Base-by-base conservation (phyloP, 257 asterid species). In the Echites panduratus region DNA sequence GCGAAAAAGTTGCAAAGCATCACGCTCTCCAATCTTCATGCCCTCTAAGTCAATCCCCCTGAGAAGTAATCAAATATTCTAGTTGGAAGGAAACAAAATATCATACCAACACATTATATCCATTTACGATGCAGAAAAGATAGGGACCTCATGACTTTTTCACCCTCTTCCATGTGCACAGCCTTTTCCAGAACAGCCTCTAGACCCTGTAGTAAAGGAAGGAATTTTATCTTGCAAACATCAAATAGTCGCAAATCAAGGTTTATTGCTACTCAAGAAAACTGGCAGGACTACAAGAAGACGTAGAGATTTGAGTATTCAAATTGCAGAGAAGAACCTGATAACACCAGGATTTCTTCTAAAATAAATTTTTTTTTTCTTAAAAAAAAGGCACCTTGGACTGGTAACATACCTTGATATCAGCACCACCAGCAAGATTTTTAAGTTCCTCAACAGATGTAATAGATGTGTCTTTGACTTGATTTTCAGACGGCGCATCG, bases 151-250 rank as follows among this genome's bases (percentile, higher is more conserved):
- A 92, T 79, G 77, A 83, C 89, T 79, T 95, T 92, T 76, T 88
- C 96, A 75, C 96, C 94, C 78, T 92, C 98, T 85, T 90, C 99
- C 72, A 88, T 90, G 82, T 85, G 86, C 81, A 95, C 98, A 70
- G 98, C 99, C 82, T 95, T 95, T 86, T 92, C 98, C 22, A 95
- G 91, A 82, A 87, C 98, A 81, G 99, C 99, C 90, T 95, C 99
- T 78, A 95, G 81, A 81, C 97, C 99, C 99, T 95, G 73, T 47
- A 74, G 47, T 35, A 70, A 73, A 81, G 43, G 53, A 75, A 38
- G 27, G 67, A 59, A 40, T 71, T n/a, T 73, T 75, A 68, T 74
- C 32, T 53, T 41, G 9, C 12, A 26, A 44, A 20, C 22, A 52
- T 38, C 53, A 27, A 35, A 24, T 56, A 2, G 50, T 61, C 24